phyloP scores from a whole-genome alignment of 2,329 filamentous ascomycete species.

The Amylocarpus encephaloides region DNA sequence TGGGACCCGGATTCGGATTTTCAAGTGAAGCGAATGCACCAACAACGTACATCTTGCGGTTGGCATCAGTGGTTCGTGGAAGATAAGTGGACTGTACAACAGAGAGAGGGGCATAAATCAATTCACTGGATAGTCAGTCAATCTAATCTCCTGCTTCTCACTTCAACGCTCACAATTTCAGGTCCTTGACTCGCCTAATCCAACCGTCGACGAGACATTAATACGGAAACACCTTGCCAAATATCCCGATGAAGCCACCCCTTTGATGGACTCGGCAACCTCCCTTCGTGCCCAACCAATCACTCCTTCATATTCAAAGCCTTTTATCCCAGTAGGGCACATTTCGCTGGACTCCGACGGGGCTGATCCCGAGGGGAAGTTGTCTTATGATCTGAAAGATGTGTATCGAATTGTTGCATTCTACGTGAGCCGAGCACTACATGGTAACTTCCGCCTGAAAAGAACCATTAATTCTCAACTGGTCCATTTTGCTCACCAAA shows the following conservation, averaged over 20 bases:
- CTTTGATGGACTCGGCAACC: slow-evolving; percentile 17
- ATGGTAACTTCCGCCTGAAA: not conserved
- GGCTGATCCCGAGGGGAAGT: slow-evolving; percentile 2
- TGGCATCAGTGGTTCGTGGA: slow-evolving; percentile 37
- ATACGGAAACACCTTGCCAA: slow-evolving; percentile 10
- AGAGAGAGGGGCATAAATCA: slow-evolving; percentile 4
- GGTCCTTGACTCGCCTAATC: slow-evolving; percentile 1
- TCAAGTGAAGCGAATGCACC: slow-evolving; percentile 37
- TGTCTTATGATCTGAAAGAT: slow-evolving; percentile 8
- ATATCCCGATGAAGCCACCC: slow-evolving; percentile 17
- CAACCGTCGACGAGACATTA: not conserved
- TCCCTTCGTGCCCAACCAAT: slow-evolving; percentile 11
- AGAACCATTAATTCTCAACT: no score
- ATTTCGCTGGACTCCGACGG: slow-evolving; percentile 19
- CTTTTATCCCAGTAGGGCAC: slow-evolving; percentile 26
- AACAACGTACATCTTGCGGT: slow-evolving; percentile 41
- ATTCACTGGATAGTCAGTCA: slow-evolving; percentile 10
- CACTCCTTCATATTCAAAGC: not conserved
- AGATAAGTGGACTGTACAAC: slow-evolving; percentile 9
- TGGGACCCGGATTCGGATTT: slow-evolving; percentile 37
- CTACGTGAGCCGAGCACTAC: slow-evolving; percentile 20
- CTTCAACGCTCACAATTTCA: not conserved
- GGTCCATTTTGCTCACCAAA: no score
- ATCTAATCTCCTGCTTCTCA: not conserved
- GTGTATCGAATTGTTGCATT: slow-evolving; percentile 21